phyloP scores from a whole-genome alignment of 1,284 basidiomycete species.

The Pholiota adiposa region DNA sequence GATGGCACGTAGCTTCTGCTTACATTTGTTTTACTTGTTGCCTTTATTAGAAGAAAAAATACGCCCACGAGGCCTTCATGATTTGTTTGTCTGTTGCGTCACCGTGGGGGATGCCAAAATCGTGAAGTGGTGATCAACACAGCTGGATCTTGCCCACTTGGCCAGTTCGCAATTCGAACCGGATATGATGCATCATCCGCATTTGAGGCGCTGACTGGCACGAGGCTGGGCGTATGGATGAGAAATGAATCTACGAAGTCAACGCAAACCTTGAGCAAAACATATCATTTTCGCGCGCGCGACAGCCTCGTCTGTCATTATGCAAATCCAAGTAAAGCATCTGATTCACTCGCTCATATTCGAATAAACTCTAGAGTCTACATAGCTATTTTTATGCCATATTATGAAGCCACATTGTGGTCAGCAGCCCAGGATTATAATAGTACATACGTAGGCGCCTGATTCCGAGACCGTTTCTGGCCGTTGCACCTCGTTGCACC shows the following conservation, averaged over 20 bases:
- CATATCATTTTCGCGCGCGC: neutral
- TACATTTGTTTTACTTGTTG: neutral
- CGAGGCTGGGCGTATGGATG: neutral
- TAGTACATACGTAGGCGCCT: neutral
- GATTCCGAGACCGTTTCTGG: neutral
- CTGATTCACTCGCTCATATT: neutral
- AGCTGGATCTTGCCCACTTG: neutral
- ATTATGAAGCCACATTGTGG: neutral
- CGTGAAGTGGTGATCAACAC: constrained; percentile 1
- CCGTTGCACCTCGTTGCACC: neutral
- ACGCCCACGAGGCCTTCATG: too few relatives aligned
- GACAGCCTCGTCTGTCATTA: neutral
- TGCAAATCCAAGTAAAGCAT: neutral
- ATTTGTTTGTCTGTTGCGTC: too few relatives aligned
- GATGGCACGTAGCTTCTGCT: neutral
- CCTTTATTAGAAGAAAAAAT: neutral
- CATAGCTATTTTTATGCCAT: neutral
- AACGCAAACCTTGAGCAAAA: neutral
- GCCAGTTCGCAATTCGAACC: neutral
- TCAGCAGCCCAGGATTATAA: neutral
- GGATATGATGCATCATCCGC: neutral
- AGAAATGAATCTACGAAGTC: neutral
- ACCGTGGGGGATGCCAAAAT: neutral
- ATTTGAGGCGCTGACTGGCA: too few relatives aligned
- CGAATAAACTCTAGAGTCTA: too few relatives aligned